Conservation (phyloP, 208 protist genomes). For the Herpetomonas muscarum region DNA sequence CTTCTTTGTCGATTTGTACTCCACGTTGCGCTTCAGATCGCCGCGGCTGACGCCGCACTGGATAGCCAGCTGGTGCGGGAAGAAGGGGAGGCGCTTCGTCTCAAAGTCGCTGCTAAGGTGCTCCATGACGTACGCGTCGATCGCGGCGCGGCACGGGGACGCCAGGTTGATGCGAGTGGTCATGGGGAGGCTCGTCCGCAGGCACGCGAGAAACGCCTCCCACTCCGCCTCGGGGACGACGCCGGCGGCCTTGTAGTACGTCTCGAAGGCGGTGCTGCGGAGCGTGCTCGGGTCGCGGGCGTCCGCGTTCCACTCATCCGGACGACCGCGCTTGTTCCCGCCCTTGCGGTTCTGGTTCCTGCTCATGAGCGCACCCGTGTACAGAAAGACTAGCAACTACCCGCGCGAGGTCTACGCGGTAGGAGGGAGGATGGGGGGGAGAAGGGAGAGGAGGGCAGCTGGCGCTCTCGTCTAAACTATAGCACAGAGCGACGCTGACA, state of each 20-base stretch:
- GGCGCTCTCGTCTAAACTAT: too few relatives aligned
- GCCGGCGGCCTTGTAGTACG: slow-evolving; percentile 59
- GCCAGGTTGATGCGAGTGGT: slow-evolving; percentile 55
- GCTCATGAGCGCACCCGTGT: slow-evolving; percentile 30
- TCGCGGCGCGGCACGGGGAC: slow-evolving; percentile 20
- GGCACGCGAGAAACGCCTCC: slow-evolving; percentile 46
- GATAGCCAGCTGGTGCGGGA: slow-evolving; percentile 51
- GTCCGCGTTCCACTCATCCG: slow-evolving; percentile 65
- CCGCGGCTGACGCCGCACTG: slow-evolving; percentile 74
- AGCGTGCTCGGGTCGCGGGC: slow-evolving; percentile 47
- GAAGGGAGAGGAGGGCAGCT: too few relatives aligned
- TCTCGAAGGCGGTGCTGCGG: slow-evolving; percentile 58
- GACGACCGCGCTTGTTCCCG: slow-evolving; percentile 52
- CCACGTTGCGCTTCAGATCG: slow-evolving; percentile 71
- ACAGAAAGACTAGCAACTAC: too few relatives aligned
- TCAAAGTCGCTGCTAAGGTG: slow-evolving; percentile 42
- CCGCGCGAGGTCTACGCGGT: too few relatives aligned
- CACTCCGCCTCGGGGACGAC: slow-evolving; percentile 61
- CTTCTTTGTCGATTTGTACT: slow-evolving; percentile 57
- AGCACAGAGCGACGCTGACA: too few relatives aligned
- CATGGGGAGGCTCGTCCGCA: slow-evolving; percentile 74
- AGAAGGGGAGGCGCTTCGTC: slow-evolving; percentile 46
- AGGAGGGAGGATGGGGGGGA: too few relatives aligned
- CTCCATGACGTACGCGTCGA: slow-evolving; percentile 37
- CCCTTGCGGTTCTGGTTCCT: slow-evolving; percentile 71